These are phyloP conservation scores for Globisporangium uncinulatum DNA, from an alignment of 352 stramenopile species.

Conservation along the genomic window DNA sequence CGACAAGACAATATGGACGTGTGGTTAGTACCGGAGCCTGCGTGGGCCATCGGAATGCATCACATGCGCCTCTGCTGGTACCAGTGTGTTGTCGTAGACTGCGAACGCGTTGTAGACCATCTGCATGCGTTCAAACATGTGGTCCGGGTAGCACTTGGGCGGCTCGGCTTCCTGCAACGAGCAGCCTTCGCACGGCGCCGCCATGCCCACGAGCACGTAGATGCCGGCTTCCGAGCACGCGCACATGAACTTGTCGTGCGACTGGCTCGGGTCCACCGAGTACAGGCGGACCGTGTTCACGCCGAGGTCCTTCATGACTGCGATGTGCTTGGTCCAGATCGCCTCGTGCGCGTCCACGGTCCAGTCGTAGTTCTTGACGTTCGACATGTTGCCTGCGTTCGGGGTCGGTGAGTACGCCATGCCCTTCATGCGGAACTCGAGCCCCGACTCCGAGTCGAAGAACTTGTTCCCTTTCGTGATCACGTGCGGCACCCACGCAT, in stretches of 20 bases:
- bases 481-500: slow-evolving; percentile 20
- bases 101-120: slow-evolving; percentile 53
- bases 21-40: too few relatives aligned
- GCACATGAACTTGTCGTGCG: slow-evolving; percentile 80
- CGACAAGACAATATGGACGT: not conserved
- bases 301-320: slow-evolving; percentile 46
- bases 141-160: slow-evolving; percentile 41
- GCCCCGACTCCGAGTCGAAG: slow-evolving; percentile 41
- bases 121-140: slow-evolving; percentile 31
- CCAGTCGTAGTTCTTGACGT: slow-evolving; percentile 53
- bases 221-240: slow-evolving; percentile 40
- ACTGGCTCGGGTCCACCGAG: slow-evolving; percentile 47
- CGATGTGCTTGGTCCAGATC: slow-evolving; percentile 48
- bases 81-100: slow-evolving; percentile 52
- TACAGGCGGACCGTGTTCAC: slow-evolving; percentile 74
- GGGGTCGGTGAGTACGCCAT: slow-evolving; percentile 70
- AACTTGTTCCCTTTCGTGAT: slow-evolving; percentile 73
- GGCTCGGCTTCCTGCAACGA: slow-evolving; percentile 24
- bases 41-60: too few relatives aligned
- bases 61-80: not conserved
- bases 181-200: slow-evolving; percentile 32
- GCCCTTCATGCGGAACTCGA: slow-evolving; percentile 62
- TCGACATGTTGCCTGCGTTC: slow-evolving; percentile 40
- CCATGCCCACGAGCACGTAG: slow-evolving; percentile 48
- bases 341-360: slow-evolving; percentile 46